Evolutionary conservation across 1,284 basidiomycete genomes (phyloP), one percentile per base, ranked within the genome.

Genomic region (Ganoderma resinaceum): DNA sequence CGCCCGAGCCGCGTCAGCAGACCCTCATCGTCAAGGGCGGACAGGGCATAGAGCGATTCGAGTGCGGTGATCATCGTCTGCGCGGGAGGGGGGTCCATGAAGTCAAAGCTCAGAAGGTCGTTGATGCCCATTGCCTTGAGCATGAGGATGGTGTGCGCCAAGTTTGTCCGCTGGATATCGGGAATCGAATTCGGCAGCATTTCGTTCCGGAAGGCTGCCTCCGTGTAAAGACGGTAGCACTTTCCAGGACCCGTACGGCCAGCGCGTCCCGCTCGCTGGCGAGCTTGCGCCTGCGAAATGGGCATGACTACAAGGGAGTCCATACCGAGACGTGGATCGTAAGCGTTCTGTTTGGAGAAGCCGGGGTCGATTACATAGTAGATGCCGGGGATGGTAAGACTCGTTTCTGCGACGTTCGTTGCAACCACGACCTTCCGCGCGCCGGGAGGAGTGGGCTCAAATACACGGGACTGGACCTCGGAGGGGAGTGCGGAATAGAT

Each of bases 81-180:
- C 0, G 96, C 94, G 0, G 97, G 97, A 37, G 98, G 98, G 1
- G 97, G 96, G 80, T 99, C 98, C 97, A 99, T 99, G 78, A 99
- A 99, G 80, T 99, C 97, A 80, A 99, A 99, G 80, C 95, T 95
- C 72, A 99, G 90, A 26, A 99, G 84, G 79, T 99, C 97, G 77
- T 99, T 99, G 83, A 99, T 91, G 40, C 98, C 98, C 97, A 99
- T 98, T 2, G 98, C 97, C 79, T 99, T 99, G 70, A 99, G 86
- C 82, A 96, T 94, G 23, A 99, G 82, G 77, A 99, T 99, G 1
- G 97, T 99, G 62, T 92, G 88, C 4, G 97, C 89, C 73, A 99
- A 81, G 80, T 98, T 99, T 71, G 96, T 97, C 29, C 97, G 89
- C 80, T 99, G 97, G 74, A 99, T 99, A 80, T 99, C 97, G 3